Conservation (phyloP, 768 basidiomycete genomes). For the Podaxis rugospora region DNA sequence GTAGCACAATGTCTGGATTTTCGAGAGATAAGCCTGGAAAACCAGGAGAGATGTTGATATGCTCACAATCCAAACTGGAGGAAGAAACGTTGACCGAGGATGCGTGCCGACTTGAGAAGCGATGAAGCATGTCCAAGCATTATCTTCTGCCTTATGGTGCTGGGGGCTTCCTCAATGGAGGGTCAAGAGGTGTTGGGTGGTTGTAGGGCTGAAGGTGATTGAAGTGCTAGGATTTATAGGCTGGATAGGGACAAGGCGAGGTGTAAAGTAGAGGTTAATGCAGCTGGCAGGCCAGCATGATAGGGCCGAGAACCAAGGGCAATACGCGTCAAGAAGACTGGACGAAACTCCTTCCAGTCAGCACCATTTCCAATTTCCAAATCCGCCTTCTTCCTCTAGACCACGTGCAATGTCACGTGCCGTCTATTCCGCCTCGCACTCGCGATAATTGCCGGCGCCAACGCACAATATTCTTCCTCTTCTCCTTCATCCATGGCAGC, state of each 20-base stretch:
- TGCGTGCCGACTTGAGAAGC: conserved; percentile 35
- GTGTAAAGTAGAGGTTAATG: not conserved
- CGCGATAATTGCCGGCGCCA: not conserved
- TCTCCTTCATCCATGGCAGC: conserved; percentile 18
- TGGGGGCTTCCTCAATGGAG: not conserved
- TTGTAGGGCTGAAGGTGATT: not conserved
- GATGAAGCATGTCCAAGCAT: conserved; percentile 19
- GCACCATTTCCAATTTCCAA: not conserved
- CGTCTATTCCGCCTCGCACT: not conserved
- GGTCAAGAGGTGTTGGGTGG: not conserved
- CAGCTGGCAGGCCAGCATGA: conserved; percentile 2
- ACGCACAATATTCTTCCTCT: not conserved
- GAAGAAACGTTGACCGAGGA: conserved; percentile 48
- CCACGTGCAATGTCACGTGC: conserved; percentile 3
- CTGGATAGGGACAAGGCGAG: conserved; percentile 16
- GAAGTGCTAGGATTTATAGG: conserved; percentile 1
- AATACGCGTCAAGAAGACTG: conserved; percentile 3
- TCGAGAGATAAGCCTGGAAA: conserved; percentile 8
- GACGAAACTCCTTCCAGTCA: not conserved
- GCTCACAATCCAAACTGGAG: conserved; percentile 80
- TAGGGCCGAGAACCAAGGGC: not conserved
- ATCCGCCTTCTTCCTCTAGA: not conserved
- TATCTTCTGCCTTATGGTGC: not conserved
- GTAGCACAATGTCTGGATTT: conserved; percentile 75
- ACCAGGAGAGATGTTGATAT: not conserved